These are phyloP conservation scores for Sarocladium kiliense DNA, from an alignment of 2,329 filamentous ascomycete species.

Conservation along the genomic window DNA sequence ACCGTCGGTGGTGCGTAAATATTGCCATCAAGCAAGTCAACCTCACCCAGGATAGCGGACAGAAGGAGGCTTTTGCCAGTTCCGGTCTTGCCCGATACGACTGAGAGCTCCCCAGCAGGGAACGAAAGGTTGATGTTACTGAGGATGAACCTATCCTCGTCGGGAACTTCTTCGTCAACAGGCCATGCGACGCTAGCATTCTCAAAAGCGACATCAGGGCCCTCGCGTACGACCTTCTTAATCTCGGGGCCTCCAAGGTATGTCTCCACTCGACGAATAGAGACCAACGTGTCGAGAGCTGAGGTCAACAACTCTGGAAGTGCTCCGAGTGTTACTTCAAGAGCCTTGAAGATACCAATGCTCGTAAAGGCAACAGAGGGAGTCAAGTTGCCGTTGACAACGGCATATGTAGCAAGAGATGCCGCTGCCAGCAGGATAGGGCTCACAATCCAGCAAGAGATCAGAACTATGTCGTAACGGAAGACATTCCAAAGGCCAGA, in stretches of 20 bases:
- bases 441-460: slow-evolving; percentile 66
- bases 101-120: slow-evolving; percentile 62
- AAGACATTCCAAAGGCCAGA: slow-evolving; percentile 62
- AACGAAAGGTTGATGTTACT: slow-evolving; percentile 61
- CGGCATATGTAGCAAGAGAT: slow-evolving; percentile 63
- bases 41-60: slow-evolving; percentile 69
- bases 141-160: slow-evolving; percentile 59
- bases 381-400: slow-evolving; percentile 55
- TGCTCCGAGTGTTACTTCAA: slow-evolving; percentile 66
- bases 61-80: slow-evolving; percentile 74
- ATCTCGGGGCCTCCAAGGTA: slow-evolving; percentile 67
- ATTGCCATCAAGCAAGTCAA: slow-evolving; percentile 59
- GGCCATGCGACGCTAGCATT: slow-evolving; percentile 71
- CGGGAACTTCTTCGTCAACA: slow-evolving; percentile 55
- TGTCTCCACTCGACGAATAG: slow-evolving; percentile 63
- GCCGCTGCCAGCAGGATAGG: slow-evolving; percentile 70
- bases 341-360: slow-evolving; percentile 66
- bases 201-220: slow-evolving; percentile 59
- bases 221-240: slow-evolving; percentile 45
- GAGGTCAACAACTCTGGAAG: slow-evolving; percentile 70
- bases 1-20: slow-evolving; percentile 51
- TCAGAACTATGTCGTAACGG: slow-evolving; percentile 54
- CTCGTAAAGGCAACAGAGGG: slow-evolving; percentile 77
- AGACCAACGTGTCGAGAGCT: slow-evolving; percentile 68
- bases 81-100: slow-evolving; percentile 73